Percentiles rank a stretch among this genome's conserved stretches.
Evolutionary conservation across 192 early-diverging fungal genomes (phyloP).

Genomic region (Linnemannia hyalina): DNA sequence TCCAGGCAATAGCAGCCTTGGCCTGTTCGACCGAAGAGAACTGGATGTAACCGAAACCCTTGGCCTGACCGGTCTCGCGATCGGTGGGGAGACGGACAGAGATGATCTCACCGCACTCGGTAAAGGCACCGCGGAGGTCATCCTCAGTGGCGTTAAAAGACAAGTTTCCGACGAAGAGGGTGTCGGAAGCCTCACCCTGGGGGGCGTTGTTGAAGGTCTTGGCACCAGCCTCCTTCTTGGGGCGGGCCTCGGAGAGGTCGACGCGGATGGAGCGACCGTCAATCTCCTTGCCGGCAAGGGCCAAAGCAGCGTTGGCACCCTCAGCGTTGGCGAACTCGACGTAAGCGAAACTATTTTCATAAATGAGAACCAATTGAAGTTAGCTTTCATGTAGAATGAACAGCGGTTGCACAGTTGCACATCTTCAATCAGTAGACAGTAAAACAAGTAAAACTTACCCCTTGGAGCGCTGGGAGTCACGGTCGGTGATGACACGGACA

Average conservation of each 20-base stretch:
- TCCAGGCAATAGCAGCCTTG: slow-evolving; percentile 80
- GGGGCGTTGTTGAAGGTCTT: slow-evolving; percentile 33
- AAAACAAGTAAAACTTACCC: slow-evolving; percentile 58
- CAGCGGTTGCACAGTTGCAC: background rate
- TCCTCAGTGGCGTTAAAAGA: slow-evolving; percentile 73
- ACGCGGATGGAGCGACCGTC: slow-evolving; percentile 85
- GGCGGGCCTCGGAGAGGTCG: slow-evolving; percentile 74
- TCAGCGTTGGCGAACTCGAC: slow-evolving; percentile 79
- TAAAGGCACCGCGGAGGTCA: slow-evolving; percentile 65
- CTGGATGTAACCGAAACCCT: slow-evolving; percentile 92
- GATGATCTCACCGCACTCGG: slow-evolving; percentile 71
- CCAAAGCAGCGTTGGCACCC: slow-evolving; percentile 75
- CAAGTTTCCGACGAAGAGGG: slow-evolving; percentile 86
- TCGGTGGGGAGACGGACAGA: slow-evolving; percentile 78
- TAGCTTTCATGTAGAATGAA: background rate
- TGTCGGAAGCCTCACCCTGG: slow-evolving; percentile 69
- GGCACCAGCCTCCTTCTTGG: slow-evolving; percentile 62
- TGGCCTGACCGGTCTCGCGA: slow-evolving; percentile 76
- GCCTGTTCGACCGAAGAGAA: slow-evolving; percentile 75
- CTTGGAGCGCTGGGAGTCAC: slow-evolving; percentile 74
- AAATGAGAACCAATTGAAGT: background rate
- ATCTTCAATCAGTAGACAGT: background rate
- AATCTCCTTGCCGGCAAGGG: slow-evolving; percentile 74
- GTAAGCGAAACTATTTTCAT: slow-evolving; percentile 77
- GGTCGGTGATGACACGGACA: slow-evolving; percentile 81